Evolutionary conservation across 1,139 yeast species (phyloP).

Genomic region (Casaregolazyma suthepensis): DNA sequence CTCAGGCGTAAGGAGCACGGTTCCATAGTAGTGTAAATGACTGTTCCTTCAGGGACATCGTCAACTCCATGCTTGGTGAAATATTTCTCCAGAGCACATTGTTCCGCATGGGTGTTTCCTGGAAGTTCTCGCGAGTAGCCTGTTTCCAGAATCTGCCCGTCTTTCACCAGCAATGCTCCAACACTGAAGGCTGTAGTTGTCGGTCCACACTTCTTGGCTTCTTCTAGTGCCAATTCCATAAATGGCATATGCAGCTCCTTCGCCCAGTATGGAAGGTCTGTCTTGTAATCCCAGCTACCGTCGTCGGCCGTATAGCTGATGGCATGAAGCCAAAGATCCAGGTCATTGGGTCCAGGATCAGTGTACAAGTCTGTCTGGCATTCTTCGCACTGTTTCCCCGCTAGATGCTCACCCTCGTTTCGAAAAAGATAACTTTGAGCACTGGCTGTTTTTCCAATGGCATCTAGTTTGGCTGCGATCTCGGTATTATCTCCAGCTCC

Average conservation of each 20-base stretch:
- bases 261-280: slow-evolving; percentile 88
- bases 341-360: slow-evolving; percentile 83
- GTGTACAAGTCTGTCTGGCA: slow-evolving; percentile 74
- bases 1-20: slow-evolving; percentile 89
- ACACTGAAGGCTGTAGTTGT: slow-evolving; percentile 88
- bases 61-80: slow-evolving; percentile 35
- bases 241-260: slow-evolving; percentile 47
- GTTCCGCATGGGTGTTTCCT: slow-evolving; percentile 98
- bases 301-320: slow-evolving; percentile 56
- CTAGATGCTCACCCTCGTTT: slow-evolving; percentile 50
- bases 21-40: slow-evolving; percentile 93
- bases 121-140: slow-evolving; percentile 89
- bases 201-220: slow-evolving; percentile 77
- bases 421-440: slow-evolving; percentile 61
- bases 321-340: slow-evolving; percentile 89
- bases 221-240: slow-evolving; percentile 59
- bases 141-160: slow-evolving; percentile 59
- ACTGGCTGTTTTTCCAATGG: slow-evolving; percentile 61
- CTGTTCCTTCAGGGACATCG: slow-evolving; percentile 68
- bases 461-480: slow-evolving; percentile 46
- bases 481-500: slow-evolving; percentile 45
- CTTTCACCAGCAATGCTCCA: slow-evolving; percentile 77
- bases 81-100: slow-evolving; percentile 82
- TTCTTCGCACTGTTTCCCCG: slow-evolving; percentile 52
- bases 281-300: slow-evolving; percentile 66